Conservation (phyloP, 2,329 filamentous ascomycete genomes). For the Penicillium sp. region DNA sequence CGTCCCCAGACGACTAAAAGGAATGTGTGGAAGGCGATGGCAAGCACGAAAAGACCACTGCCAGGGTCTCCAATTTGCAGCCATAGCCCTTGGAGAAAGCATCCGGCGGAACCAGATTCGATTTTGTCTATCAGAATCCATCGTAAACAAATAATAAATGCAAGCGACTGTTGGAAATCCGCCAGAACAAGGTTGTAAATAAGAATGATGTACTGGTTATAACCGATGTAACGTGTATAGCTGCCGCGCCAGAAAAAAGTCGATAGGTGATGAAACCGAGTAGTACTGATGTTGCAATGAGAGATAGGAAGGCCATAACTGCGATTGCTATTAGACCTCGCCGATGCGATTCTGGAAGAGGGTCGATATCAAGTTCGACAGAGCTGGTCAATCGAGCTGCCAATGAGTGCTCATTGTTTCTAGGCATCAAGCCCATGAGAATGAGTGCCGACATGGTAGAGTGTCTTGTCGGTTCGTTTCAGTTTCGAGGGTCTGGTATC, state of each 20-base stretch:
- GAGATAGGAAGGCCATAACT: slow-evolving; percentile 49
- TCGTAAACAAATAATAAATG: slow-evolving; percentile 51
- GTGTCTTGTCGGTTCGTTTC: neutral
- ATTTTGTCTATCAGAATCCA: slow-evolving; percentile 50
- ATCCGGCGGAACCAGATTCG: slow-evolving; percentile 44
- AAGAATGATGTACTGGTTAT: slow-evolving; percentile 56
- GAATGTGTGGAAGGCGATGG: slow-evolving; percentile 57
- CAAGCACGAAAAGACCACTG: slow-evolving; percentile 55
- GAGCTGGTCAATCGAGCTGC: slow-evolving; percentile 23
- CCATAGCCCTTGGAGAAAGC: slow-evolving; percentile 54
- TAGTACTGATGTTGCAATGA: slow-evolving; percentile 46
- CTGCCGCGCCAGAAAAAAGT: slow-evolving; percentile 52
- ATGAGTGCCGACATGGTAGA: slow-evolving; percentile 15
- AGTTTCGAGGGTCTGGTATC: neutral
- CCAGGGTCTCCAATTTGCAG: slow-evolving; percentile 55
- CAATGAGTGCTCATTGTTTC: slow-evolving; percentile 19
- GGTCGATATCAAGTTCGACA: slow-evolving; percentile 31
- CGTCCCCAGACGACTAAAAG: slow-evolving; percentile 50
- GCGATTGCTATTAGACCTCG: slow-evolving; percentile 50
- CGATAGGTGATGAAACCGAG: slow-evolving; percentile 53
- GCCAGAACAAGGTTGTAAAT: slow-evolving; percentile 56
- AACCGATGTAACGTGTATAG: slow-evolving; percentile 52
- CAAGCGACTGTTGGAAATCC: slow-evolving; percentile 54
- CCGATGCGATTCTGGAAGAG: slow-evolving; percentile 36
- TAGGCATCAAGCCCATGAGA: slow-evolving; percentile 18